Evolutionary conservation across 2,329 filamentous ascomycete species (phyloP), one percentile per base, ranked within the genome.

Genomic region (Colletotrichum liriopes): DNA sequence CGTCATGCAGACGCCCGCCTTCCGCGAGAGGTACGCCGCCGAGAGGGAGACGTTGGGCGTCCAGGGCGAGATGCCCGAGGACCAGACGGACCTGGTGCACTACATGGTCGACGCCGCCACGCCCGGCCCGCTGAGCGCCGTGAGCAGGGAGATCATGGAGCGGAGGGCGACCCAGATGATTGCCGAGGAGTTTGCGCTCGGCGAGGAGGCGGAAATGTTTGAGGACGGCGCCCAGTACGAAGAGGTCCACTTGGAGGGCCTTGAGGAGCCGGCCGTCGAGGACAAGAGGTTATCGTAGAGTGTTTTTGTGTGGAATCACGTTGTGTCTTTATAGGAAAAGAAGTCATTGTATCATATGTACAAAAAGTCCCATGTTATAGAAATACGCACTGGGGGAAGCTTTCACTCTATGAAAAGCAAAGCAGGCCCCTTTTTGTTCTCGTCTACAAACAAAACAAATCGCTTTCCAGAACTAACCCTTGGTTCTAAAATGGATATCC

Each of bases 1-100:
- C 74, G 86, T 99, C 73, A 94, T 98, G 92, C 94, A 96, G 84
- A 95, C 91, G 5, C 78, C 79, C 1, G 83, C 84, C 26, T 88
- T 97, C 62, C 90, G 91, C 80, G 87, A 88, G 75, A 86, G 89
- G 75, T 93, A 95, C 79, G 26, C 56, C 16, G 80, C 84, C 61
- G 87, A 98, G 84, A 86, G 94, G 73, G 83, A 86, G 70, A 84
- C 84, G 26, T 81, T 96, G 61, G 93, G 94, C 0, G 79, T 98
- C 71, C 77, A 81, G 62, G 82, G 82, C 20, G 81, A 77, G 74
- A 77, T 80, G 55, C 75, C 83, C 12, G 79, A 80, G 62, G 78
- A 82, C 56, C 77, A 80, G 56, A 82, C 83, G 35, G 78, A 82
- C 37, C 71, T 86, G 11, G 80, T 86, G 23, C 78, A 81, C 66